These are phyloP conservation scores for Boletus sp. DNA, from an alignment of 768 basidiomycete genomes.

Conservation along the genomic window DNA sequence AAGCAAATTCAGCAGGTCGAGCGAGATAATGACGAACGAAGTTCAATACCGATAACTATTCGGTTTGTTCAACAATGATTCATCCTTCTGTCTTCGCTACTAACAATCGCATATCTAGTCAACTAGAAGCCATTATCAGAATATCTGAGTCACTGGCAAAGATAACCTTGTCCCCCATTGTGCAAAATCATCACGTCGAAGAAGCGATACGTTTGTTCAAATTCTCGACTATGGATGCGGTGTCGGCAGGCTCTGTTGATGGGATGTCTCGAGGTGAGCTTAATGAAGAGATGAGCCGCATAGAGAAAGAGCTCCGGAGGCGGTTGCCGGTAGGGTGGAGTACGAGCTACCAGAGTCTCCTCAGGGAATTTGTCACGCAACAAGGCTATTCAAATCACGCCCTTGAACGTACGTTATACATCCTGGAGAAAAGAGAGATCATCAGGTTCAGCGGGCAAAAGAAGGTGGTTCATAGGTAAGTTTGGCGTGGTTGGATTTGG, in stretches of 20 bases:
- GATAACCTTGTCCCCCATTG: constrained; percentile 81
- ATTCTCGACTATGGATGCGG: constrained; percentile 98
- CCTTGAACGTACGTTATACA: constrained; percentile 84
- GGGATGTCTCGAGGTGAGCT: constrained; percentile 88
- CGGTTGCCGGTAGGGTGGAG: constrained; percentile 93
- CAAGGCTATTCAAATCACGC: constrained; percentile 90
- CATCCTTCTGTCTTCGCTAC: background rate
- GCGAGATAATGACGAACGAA: constrained; percentile 93
- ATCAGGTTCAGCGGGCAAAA: constrained; percentile 67
- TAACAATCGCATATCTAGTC: constrained; percentile 38
- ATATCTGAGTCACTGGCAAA: constrained; percentile 98
- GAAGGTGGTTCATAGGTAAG: constrained; percentile 52
- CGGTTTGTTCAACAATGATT: constrained; percentile 54
- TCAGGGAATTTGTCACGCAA: constrained; percentile 89
- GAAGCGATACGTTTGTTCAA: constrained; percentile 98
- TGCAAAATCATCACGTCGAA: constrained; percentile 92
- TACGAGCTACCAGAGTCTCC: constrained; percentile 90
- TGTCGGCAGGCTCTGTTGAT: constrained; percentile 89
- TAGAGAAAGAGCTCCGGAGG: constrained; percentile 82
- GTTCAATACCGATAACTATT: constrained; percentile 96
- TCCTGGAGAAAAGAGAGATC: constrained; percentile 95
- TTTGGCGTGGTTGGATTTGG: background rate
- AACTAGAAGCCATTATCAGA: constrained; percentile 98
- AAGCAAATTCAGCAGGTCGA: constrained; percentile 96
- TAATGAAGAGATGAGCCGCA: constrained; percentile 88